Evolutionary conservation across 306 rosid genomes (phyloP), one percentile per base, ranked within the genome.

Genomic region (Vigna reflexopilosa): DNA sequence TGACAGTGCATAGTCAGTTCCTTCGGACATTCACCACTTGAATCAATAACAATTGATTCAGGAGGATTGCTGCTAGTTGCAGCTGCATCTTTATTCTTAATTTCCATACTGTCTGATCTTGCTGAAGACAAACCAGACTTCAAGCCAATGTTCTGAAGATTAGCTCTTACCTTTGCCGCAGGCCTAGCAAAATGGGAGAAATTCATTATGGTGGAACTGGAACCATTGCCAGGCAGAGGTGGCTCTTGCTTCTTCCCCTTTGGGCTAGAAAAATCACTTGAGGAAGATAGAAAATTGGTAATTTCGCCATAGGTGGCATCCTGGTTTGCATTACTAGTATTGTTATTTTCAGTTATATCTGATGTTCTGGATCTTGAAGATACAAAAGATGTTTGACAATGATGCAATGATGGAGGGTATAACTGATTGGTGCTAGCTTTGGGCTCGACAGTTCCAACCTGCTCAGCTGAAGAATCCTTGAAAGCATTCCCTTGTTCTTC

Each of bases 121-220:
- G 81, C 28, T 19, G 79, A 73, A 85, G 84, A 64, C 26, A 73
- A 81, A 78, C 79, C 79, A 72, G 86, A 76, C 73, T 74, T 75
- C 70, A 71, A 63, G 66, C 93, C 80, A 32, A 73, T 82, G 77
- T 82, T 89, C 74, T 86, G 90, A 86, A 87, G 85, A 87, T 85
- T 91, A 68, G 95, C 87, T 82, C 89, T 90, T 66, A 78, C 85
- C 59, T 86, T 81, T 61, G 91, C 92, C 62, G 89, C 93, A 54
- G 98, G 97, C 81, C 97, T 86, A 59, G 94, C 91, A 72, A 95
- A 95, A 87, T 95, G 97, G 77, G 98, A 91, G 79, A 95, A 95
- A 81, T 95, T 95, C 82, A 92, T 81, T 38, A 89, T 16, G 49
- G 68, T 26, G 55, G 92, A 75, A 79, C 84, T 38, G 51, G 91